phyloP scores from a whole-genome alignment of 192 early-diverging fungal genomes.

The Coemansia nantahalensis region DNA sequence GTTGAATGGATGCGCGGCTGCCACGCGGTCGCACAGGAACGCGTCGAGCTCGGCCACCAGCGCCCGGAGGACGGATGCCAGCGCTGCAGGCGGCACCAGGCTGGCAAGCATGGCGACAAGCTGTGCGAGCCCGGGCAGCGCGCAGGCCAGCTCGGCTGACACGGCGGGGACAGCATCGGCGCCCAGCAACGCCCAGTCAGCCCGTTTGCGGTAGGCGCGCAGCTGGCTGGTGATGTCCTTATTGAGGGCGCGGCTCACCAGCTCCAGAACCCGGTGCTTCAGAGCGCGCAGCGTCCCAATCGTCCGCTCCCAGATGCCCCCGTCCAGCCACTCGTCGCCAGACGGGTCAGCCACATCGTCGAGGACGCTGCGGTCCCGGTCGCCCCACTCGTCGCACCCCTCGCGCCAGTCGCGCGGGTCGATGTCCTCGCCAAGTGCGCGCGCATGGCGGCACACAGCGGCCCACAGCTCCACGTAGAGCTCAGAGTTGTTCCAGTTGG shows the following conservation, averaged over 20 bases:
- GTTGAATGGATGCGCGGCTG: slow-evolving; percentile 34
- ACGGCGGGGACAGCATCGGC: slow-evolving; percentile 4
- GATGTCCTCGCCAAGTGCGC: slow-evolving; percentile 4
- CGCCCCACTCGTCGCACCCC: slow-evolving; percentile 29
- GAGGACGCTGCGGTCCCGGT: slow-evolving; percentile 18
- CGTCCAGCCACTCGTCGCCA: slow-evolving; percentile 33
- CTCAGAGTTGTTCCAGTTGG: slow-evolving; percentile 46
- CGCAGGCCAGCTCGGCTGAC: slow-evolving; percentile 21
- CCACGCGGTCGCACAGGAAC: slow-evolving; percentile 38
- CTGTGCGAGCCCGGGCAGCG: slow-evolving; percentile 25
- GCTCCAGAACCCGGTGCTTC: slow-evolving; percentile 26
- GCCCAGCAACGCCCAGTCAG: slow-evolving; percentile 12
- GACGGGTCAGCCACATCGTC: slow-evolving; percentile 6
- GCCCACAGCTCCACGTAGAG: slow-evolving; percentile 45
- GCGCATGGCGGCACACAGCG: slow-evolving; percentile 30
- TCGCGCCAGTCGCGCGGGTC: slow-evolving; percentile 51
- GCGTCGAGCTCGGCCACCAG: slow-evolving; percentile 33
- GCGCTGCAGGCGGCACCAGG: slow-evolving; percentile 26
- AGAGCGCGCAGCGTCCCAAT: slow-evolving; percentile 29
- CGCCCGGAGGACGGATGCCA: slow-evolving; percentile 16
- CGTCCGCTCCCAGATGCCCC: slow-evolving; percentile 45
- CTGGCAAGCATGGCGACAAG: slow-evolving; percentile 8
- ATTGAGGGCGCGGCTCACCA: slow-evolving; percentile 36
- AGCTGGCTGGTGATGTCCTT: slow-evolving; percentile 33
- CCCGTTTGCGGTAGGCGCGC: slow-evolving; percentile 47